phyloP scores from a whole-genome alignment of 768 basidiomycete species.

The Pisolithus marmoratus region DNA sequence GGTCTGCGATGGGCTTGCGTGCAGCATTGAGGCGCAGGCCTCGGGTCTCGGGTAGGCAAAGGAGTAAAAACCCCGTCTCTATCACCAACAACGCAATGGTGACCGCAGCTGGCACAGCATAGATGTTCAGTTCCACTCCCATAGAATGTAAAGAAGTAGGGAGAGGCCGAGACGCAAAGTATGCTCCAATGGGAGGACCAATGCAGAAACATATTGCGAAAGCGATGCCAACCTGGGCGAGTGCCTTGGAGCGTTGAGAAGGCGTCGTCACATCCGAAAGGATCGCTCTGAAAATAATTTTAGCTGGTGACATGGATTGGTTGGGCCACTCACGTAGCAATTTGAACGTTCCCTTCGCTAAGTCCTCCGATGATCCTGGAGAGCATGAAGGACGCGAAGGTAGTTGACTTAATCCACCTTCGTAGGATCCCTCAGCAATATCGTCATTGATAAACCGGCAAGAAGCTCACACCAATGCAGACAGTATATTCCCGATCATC shows the following conservation, averaged over 20 bases:
- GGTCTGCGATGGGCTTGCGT: constrained; percentile 16
- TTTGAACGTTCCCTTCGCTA: constrained; percentile 95
- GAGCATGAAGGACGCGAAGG: constrained; percentile 85
- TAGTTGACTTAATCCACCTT: constrained; percentile 88
- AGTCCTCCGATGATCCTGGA: constrained; percentile 89
- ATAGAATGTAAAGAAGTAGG: constrained; percentile 51
- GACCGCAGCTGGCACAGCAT: constrained; percentile 83
- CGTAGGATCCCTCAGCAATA: neutral
- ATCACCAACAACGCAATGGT: constrained; percentile 69
- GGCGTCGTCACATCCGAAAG: constrained; percentile 86
- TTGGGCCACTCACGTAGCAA: constrained; percentile 71
- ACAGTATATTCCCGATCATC: constrained; percentile 91
- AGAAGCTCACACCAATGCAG: constrained; percentile 69
- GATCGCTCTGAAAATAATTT: constrained; percentile 59
- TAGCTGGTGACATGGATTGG: neutral
- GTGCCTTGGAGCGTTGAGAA: constrained; percentile 72
- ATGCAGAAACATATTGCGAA: constrained; percentile 94
- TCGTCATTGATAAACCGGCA: constrained; percentile 1
- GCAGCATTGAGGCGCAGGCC: constrained; percentile 30
- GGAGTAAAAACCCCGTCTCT: constrained; percentile 75
- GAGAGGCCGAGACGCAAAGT: constrained; percentile 85
- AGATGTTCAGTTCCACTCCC: constrained; percentile 75
- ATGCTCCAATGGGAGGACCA: constrained; percentile 92
- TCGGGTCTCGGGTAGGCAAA: constrained; percentile 83
- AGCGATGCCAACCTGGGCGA: constrained; percentile 92